These are phyloP conservation scores for apple (Malus domestica) DNA, from an alignment of 306 rosid species.

Conservation along the genomic window ASM211411v1 NC_041794.1:36158501-36159000, in stretches of 20 bases:
- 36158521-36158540: slow-evolving; percentile 75
- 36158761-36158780: slow-evolving; percentile 52
- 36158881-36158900: neutral
- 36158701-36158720: slow-evolving; percentile 55
- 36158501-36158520: slow-evolving; percentile 66
- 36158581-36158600: slow-evolving; percentile 47
- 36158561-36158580: slow-evolving; percentile 34
- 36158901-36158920: neutral
- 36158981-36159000: neutral
- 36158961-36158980: neutral
- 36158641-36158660: slow-evolving; percentile 74
- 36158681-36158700: slow-evolving; percentile 48
- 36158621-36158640: slow-evolving; percentile 68
- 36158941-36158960: neutral
- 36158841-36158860: slow-evolving; percentile 32
- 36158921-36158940: neutral
- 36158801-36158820: slow-evolving; percentile 20
- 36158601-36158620: slow-evolving; percentile 67
- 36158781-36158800: slow-evolving; percentile 23
- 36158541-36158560: slow-evolving; percentile 77
- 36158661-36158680: slow-evolving; percentile 36
- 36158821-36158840: slow-evolving; percentile 15
- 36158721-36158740: slow-evolving; percentile 89
- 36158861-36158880: neutral
- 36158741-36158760: slow-evolving; percentile 70